Conservation (phyloP, 108 stramenopile species). For the Stephanodiscus triporus region DNA sequence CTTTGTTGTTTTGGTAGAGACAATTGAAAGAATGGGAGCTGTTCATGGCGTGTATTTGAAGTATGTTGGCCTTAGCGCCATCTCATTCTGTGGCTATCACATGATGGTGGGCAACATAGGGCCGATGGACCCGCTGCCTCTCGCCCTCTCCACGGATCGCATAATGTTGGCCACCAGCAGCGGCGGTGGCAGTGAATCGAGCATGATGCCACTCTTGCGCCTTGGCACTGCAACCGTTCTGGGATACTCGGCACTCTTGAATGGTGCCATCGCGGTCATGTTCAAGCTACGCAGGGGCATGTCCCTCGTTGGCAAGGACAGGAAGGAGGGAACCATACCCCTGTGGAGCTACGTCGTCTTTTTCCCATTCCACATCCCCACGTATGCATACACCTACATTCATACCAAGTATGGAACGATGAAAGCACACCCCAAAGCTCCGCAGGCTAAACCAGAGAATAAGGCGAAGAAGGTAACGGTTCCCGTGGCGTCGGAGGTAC, state of each 20-base stretch:
- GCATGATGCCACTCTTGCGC: slow-evolving; percentile 31
- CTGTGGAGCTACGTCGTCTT: slow-evolving; percentile 79
- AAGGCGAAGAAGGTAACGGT: slow-evolving; percentile 53
- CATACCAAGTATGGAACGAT: slow-evolving; percentile 56
- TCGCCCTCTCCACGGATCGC: slow-evolving; percentile 10
- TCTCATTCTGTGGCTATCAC: slow-evolving; percentile 75
- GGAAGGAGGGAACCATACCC: slow-evolving; percentile 69
- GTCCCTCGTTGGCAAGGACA: slow-evolving; percentile 78
- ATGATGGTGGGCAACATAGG: slow-evolving; percentile 46
- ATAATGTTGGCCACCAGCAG: slow-evolving; percentile 32
- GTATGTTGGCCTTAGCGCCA: slow-evolving; percentile 82
- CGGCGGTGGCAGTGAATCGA: background rate
- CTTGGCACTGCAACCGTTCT: slow-evolving; percentile 56
- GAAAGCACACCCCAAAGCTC: slow-evolving; percentile 24
- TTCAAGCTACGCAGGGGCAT: slow-evolving; percentile 80
- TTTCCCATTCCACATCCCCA: slow-evolving; percentile 79
- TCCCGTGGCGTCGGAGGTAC: slow-evolving; percentile 82
- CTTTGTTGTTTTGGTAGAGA: too few relatives aligned
- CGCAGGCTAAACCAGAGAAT: slow-evolving; percentile 31
- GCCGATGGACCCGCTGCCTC: slow-evolving; percentile 40
- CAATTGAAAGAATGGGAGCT: slow-evolving; percentile 81
- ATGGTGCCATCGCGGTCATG: slow-evolving; percentile 77
- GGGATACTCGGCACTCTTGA: slow-evolving; percentile 76
- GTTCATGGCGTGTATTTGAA: slow-evolving; percentile 90
- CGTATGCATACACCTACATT: slow-evolving; percentile 73